Base-by-base conservation (phyloP, 257 asterid genomes). In the Striga asiatica region DNA sequence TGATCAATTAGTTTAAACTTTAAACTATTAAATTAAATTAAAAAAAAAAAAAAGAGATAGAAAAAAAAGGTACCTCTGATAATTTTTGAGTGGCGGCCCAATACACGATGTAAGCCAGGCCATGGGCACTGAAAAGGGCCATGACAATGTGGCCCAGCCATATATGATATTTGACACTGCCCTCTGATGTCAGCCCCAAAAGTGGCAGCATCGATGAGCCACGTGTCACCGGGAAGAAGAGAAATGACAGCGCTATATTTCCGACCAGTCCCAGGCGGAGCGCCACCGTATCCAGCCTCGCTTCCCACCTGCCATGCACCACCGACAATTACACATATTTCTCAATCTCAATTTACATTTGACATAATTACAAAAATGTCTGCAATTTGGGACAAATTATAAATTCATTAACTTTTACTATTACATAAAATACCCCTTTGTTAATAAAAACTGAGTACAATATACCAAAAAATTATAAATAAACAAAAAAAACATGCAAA, bases 191-290 rank as follows among this genome's bases (percentile, higher is more conserved):
- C 7, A 87, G 80, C 19, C 96, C 96, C 16, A 91, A 64, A 0
- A 87, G 19, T 0, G 69, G 82, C 5, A 91, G 60, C 58, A 84
- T 69, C 25, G 98, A 91, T 0, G 94, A 81, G 37, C 92, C 95
- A 9, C 95, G 80, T 8, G 92, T 81, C 73, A 91, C 95, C 60
- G 95, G 96, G 62, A 78, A 82, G 76, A 91, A 91, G 2, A 87
- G 86, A 58, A 87, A 87, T 0, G 81, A 21, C 4, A 84, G 62
- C 12, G 72, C 66, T 38, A 80, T 56, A 60, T 87, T 84, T 12
- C 96, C 95, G 25, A 80, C 75, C 7, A 87, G 63, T 1, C 96
- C 98, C 0, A 82, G 78, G 57, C 77, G 70, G 31, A 83, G 55
- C 6, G 69, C 82, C 48, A 81, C 66, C 19, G 25, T 23, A 0